phyloP scores from a whole-genome alignment of 208 protist genomes.

The Leishmania lainsoni region DNA sequence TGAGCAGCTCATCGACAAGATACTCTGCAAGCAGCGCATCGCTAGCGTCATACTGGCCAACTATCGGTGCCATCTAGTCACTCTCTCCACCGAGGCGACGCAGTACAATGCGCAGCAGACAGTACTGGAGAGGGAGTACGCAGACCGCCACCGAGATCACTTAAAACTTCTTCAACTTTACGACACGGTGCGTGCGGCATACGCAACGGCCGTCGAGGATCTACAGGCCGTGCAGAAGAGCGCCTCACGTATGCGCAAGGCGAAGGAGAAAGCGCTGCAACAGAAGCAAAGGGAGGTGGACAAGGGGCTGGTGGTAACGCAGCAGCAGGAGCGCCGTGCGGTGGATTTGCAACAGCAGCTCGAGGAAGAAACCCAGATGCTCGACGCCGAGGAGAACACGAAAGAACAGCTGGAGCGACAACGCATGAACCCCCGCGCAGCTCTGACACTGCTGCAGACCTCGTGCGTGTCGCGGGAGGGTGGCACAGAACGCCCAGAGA shows the following conservation, averaged over 20 bases:
- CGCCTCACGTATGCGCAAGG: constrained; percentile 43
- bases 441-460: constrained; percentile 20
- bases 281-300: constrained; percentile 71
- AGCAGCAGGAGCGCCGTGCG: constrained; percentile 45
- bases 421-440: constrained; percentile 24
- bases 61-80: constrained; percentile 83
- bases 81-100: constrained; percentile 66
- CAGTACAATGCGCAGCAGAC: constrained; percentile 69
- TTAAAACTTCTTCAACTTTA: constrained; percentile 89
- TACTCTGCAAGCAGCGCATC: constrained; percentile 89
- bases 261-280: constrained; percentile 80
- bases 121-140: constrained; percentile 63
- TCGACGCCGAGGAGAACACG: constrained; percentile 62
- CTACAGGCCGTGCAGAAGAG: constrained; percentile 43
- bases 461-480: background rate
- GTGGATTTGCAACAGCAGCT: constrained; percentile 58
- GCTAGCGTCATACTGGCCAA: constrained; percentile 77
- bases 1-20: constrained; percentile 91
- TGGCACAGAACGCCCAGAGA: background rate
- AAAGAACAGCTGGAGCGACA: constrained; percentile 35
- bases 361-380: constrained; percentile 66
- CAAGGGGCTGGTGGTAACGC: constrained; percentile 49
- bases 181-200: constrained; percentile 71
- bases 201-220: constrained; percentile 49
- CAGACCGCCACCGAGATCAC: constrained; percentile 87